phyloP scores from a whole-genome alignment of 2,329 filamentous ascomycete genomes.

The Colletotrichum tropicale region DNA sequence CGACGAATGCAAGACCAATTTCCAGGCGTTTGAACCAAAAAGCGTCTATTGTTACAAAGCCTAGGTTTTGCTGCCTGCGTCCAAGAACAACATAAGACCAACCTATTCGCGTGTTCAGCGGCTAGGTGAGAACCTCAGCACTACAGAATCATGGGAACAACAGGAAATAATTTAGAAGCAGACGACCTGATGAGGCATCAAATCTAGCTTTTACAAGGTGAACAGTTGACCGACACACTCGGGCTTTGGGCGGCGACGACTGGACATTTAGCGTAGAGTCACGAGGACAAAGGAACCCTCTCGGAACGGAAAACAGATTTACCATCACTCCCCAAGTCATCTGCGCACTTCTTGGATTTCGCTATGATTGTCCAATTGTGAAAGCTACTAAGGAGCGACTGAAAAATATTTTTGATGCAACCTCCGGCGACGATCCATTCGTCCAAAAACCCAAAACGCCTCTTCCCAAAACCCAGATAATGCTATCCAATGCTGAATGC shows the following conservation, averaged over 20 bases:
- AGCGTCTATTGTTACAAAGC: background rate
- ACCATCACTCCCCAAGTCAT: background rate
- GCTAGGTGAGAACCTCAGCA: background rate
- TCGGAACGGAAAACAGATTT: background rate
- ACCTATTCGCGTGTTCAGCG: background rate
- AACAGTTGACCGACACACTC: background rate
- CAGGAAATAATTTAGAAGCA: background rate
- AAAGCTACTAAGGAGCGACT: background rate
- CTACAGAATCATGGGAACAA: background rate
- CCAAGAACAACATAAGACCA: accelerated
- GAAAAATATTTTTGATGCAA: background rate
- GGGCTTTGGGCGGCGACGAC: background rate
- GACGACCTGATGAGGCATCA: background rate
- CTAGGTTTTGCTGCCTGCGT: background rate
- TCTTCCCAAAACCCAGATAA: background rate
- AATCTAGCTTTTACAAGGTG: accelerated
- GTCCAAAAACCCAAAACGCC: background rate
- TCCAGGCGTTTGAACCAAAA: accelerated
- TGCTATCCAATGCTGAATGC: background rate
- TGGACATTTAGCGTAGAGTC: background rate
- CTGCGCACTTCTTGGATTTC: background rate
- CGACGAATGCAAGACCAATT: background rate
- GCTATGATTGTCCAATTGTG: accelerated
- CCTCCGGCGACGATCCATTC: background rate
- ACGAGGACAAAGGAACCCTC: background rate